phyloP scores from a whole-genome alignment of 768 basidiomycete species.

The Lactarius trivialis region DNA sequence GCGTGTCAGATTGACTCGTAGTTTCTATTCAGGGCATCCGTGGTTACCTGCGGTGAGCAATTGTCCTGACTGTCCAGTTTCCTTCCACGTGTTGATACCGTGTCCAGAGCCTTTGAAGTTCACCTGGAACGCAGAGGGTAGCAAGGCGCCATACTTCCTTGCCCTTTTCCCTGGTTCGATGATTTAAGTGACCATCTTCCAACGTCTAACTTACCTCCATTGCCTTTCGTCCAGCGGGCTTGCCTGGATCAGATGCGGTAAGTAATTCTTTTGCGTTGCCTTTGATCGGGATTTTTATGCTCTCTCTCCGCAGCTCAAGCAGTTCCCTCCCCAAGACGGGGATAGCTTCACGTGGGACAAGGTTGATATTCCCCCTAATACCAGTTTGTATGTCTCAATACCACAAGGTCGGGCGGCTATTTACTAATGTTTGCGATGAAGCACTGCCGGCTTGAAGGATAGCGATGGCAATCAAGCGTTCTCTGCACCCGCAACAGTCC shows the following conservation, averaged over 20 bases:
- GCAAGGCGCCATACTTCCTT: conserved; percentile 51
- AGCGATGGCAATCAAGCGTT: conserved; percentile 46
- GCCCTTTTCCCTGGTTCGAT: conserved; percentile 53
- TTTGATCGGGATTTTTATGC: neutral
- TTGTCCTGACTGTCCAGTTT: neutral
- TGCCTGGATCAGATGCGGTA: conserved; percentile 47
- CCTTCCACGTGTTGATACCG: conserved; percentile 2
- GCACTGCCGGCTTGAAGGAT: conserved; percentile 54
- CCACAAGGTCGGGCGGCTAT: neutral
- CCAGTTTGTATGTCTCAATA: conserved; percentile 39
- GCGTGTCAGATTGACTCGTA: neutral
- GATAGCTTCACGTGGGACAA: conserved; percentile 44
- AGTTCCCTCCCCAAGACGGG: conserved; percentile 42
- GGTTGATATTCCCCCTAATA: conserved; percentile 41
- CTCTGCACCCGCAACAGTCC: conserved; percentile 45
- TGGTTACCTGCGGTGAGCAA: conserved; percentile 47
- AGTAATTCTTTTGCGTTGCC: conserved; percentile 21
- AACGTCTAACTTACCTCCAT: neutral
- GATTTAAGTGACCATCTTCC: neutral
- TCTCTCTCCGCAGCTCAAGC: conserved; percentile 39
- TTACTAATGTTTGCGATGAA: conserved; percentile 26
- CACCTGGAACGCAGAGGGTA: conserved; percentile 40
- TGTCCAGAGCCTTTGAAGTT: conserved; percentile 52
- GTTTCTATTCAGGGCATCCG: conserved; percentile 29
- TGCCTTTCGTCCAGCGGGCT: conserved; percentile 38